phyloP scores from a whole-genome alignment of 2,329 filamentous ascomycete genomes.

The Fusarium neocosmosporiellum region DNA sequence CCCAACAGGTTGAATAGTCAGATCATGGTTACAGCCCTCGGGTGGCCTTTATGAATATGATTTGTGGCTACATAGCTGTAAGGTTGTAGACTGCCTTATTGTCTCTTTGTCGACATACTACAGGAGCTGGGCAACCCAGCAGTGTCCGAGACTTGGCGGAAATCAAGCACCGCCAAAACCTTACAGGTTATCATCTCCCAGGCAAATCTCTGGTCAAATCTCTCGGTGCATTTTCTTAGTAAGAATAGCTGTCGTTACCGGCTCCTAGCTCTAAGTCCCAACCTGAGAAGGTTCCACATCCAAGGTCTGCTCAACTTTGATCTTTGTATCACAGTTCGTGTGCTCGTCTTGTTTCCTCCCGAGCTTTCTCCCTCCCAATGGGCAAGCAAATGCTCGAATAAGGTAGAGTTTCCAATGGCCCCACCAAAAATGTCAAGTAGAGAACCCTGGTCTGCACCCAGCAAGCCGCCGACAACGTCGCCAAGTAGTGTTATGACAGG shows the following conservation, averaged over 20 bases:
- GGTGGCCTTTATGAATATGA: too few relatives aligned
- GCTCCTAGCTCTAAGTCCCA: background rate
- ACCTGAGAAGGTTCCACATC: background rate
- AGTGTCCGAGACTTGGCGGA: background rate
- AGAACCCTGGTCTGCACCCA: conserved; percentile 43
- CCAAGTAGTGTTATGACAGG: conserved; percentile 53
- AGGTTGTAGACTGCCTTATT: too few relatives aligned
- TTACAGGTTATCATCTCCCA: background rate
- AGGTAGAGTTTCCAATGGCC: conserved; percentile 53
- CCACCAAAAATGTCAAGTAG: conserved; percentile 51
- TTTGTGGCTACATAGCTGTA: too few relatives aligned
- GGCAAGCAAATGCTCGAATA: conserved; percentile 50
- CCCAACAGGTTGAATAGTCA: too few relatives aligned
- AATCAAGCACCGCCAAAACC: background rate
- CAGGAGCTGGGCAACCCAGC: background rate
- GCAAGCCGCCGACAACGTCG: conserved; percentile 52
- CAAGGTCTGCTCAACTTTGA: background rate
- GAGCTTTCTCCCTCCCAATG: conserved; percentile 46
- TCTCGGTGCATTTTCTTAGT: background rate
- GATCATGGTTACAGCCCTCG: too few relatives aligned
- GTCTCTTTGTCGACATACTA: background rate
- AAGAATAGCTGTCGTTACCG: background rate
- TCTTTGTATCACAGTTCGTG: background rate
- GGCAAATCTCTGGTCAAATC: background rate
- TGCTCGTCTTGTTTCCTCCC: background rate